Conservation (phyloP, 2,329 filamentous ascomycete genomes). For the Xylariaceae sp. region DNA sequence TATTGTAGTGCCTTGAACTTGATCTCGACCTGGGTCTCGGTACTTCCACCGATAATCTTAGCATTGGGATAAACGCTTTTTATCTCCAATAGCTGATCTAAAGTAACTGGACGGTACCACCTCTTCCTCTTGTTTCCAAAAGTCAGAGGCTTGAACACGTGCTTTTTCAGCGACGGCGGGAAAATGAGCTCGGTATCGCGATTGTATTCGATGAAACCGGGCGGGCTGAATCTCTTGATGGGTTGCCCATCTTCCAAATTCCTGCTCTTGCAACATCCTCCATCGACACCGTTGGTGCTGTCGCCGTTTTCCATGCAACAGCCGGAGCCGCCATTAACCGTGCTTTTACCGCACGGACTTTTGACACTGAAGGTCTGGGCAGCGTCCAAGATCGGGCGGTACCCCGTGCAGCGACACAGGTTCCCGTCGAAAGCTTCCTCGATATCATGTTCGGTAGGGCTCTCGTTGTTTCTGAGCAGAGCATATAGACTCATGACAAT, state of each 20-base stretch:
- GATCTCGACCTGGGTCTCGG: conserved; percentile 96
- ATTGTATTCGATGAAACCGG: conserved; percentile 92
- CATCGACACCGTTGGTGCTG: conserved; percentile 46
- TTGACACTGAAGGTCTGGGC: conserved; percentile 81
- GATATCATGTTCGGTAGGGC: conserved; percentile 77
- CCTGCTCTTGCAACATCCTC: conserved; percentile 73
- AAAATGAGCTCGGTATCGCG: conserved; percentile 95
- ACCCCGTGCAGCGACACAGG: conserved; percentile 92
- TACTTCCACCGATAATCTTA: conserved; percentile 94
- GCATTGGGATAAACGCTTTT: conserved; percentile 82
- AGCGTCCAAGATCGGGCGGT: conserved; percentile 89
- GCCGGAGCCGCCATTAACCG: conserved; percentile 53
- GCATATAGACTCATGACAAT: conserved; percentile 99
- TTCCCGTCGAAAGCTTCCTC: conserved; percentile 99
- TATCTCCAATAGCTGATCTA: conserved; percentile 88
- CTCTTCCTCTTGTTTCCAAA: conserved; percentile 94
- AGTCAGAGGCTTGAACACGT: conserved; percentile 77
- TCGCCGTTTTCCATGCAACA: conserved; percentile 73
- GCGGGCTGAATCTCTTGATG: conserved; percentile 75
- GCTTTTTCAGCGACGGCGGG: conserved; percentile 79
- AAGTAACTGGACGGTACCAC: conserved; percentile 88
- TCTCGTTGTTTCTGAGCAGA: conserved; percentile 79
- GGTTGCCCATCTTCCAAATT: conserved; percentile 51
- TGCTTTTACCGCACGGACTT: conserved; percentile 53
- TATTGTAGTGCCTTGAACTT: conserved; percentile 97